Conservation (phyloP, 805 yeast species). For the Ogataea methylovora region DNA sequence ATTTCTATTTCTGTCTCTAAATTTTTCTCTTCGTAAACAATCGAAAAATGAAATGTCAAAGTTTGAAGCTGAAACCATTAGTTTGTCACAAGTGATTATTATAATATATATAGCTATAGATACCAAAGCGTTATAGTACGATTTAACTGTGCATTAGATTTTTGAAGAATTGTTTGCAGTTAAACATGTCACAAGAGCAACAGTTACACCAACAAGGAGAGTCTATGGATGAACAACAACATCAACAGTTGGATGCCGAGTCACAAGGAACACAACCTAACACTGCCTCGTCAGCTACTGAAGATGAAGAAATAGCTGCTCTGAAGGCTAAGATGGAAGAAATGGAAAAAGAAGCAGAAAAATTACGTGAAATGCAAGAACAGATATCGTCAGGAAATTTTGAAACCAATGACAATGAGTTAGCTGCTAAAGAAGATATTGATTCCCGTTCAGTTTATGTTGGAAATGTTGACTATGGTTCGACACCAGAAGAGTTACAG, state of each 20-base stretch:
- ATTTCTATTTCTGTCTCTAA: no score
- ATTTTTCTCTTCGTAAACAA: no score
- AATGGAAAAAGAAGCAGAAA: constrained; percentile 58
- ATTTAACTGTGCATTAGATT: no score
- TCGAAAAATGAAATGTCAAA: no score
- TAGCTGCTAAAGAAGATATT: constrained; percentile 45
- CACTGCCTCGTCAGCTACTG: constrained; percentile 2
- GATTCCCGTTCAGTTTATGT: constrained; percentile 75
- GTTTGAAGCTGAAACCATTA: no score
- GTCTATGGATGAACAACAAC: neutral
- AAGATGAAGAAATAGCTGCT: constrained; percentile 22
- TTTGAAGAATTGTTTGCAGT: no score
- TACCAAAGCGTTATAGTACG: no score
- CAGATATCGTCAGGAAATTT: constrained; percentile 11
- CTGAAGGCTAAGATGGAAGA: constrained; percentile 40
- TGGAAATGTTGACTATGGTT: constrained; percentile 76
- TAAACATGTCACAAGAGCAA: constrained; percentile 2
- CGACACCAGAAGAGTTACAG: constrained; percentile 76
- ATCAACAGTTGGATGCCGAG: neutral
- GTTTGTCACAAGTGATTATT: no score
- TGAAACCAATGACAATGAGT: neutral
- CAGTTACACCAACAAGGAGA: neutral
- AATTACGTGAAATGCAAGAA: constrained; percentile 50
- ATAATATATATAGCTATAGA: no score
- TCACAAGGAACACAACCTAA: neutral